Evolutionary conservation across 768 basidiomycete species (phyloP), one percentile per base, ranked within the genome.

Genomic region (Flagelloscypha sp.): DNA sequence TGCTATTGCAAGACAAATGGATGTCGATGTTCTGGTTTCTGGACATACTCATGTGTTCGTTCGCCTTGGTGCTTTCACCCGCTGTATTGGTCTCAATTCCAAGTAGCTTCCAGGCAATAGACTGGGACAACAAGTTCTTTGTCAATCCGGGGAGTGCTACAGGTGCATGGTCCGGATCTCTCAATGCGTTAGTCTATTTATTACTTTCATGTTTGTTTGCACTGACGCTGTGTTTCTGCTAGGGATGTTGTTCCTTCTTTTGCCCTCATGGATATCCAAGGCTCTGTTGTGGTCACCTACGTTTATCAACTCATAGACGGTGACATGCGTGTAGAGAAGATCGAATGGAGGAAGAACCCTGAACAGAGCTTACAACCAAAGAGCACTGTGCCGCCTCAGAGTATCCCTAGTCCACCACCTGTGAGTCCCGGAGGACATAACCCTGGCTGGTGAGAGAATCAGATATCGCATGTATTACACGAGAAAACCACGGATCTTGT

Each of bases 221-320:
- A 21, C 24, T 17, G 2, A 13, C 33, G 22, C 6, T 36, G 7
- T 6, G 12, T 8, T 24, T 16, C 15, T 21, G 16, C 28, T 35
- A 92, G 89, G 3, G 88, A 89, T 19, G 79, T 84, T 2, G 89
- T 74, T 2, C 94, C 95, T 1, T 92, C 89, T 2, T 99, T 99
- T 51, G 95, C 95, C 1, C 63, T 98, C 29, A 89, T 99, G 84
- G 95, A 98, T 54, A 82, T 99, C 23, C 95, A 99, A 61, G 95
- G 95, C 4, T 78, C 88, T 2, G 89, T 94, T 7, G 86, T 99
- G 22, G 92, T 95, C 18, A 98, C 94, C 2, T 98, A 95, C 50
- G 92, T 98, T 3, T 97, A 94, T 56, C 89, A 93, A 52, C 75
- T 94, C 20, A 83, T 94, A 29, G 89, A 93, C 27, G 86, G 88